Conservation (phyloP, 345 rosid genomes). For the Populus euphratica region DNA sequence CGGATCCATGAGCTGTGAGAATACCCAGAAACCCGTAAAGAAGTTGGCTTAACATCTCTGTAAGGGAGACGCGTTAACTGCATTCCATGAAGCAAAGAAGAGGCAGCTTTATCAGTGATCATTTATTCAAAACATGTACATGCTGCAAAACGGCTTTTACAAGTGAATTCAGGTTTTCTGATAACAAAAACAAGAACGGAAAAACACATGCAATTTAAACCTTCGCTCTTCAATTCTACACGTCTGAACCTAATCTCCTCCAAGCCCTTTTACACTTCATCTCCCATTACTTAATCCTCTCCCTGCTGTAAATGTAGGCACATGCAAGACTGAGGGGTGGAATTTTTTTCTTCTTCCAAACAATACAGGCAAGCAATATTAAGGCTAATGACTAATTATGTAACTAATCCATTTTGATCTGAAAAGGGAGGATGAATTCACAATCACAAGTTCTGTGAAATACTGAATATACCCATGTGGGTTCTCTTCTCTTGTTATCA, state of each 20-base stretch:
- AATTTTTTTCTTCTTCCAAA: background rate
- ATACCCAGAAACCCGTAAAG: conserved; percentile 51
- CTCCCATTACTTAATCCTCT: background rate
- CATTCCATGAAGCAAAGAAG: conserved; percentile 12
- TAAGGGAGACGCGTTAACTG: conserved; percentile 86
- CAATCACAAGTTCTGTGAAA: background rate
- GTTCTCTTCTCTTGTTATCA: background rate
- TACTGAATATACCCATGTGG: background rate
- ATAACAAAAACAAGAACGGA: background rate
- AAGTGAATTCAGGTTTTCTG: background rate
- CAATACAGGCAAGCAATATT: background rate
- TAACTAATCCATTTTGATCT: background rate
- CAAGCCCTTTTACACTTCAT: background rate
- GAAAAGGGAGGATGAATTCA: background rate
- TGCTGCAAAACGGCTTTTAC: background rate
- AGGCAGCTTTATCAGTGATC: conserved; percentile 1
- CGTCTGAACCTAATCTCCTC: background rate
- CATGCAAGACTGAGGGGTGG: too few relatives aligned
- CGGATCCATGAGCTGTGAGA: conserved; percentile 87
- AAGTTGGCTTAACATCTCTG: conserved; percentile 48
- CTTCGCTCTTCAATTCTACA: background rate
- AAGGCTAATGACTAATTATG: background rate
- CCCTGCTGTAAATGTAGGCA: too few relatives aligned
- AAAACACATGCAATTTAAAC: background rate
- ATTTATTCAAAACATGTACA: background rate